Conservation (phyloP, 1,139 yeast genomes). For the Hanseniaspora uvarum region DNA sequence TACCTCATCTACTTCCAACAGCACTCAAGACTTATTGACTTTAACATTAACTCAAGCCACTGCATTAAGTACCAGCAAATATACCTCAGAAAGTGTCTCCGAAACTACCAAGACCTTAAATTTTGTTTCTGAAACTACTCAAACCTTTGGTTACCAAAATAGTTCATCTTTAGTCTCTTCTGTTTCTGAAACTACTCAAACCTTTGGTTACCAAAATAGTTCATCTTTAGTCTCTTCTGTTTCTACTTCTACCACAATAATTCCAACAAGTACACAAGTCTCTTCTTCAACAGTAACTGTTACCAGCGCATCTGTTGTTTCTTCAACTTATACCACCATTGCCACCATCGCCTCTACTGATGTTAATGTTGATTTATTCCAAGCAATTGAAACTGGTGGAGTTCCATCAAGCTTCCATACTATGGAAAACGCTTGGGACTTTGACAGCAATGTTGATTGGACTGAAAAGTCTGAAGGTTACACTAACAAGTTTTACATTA, state of each 20-base stretch:
- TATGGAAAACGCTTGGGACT: conserved; percentile 38
- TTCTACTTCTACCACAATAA: conserved; percentile 25
- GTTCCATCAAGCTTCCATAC: conserved; percentile 45
- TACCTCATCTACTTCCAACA: conserved; percentile 19
- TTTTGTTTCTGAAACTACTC: conserved; percentile 11
- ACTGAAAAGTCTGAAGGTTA: conserved; percentile 37
- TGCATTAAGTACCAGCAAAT: conserved; percentile 15
- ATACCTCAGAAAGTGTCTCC: conserved; percentile 10
- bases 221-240: conserved; percentile 4
- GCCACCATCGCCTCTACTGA: conserved; percentile 22
- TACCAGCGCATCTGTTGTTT: conserved; percentile 19
- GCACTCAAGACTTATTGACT: not conserved
- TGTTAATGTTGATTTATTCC: conserved; percentile 37
- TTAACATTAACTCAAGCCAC: conserved; percentile 5
- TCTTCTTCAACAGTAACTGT: conserved; percentile 18
- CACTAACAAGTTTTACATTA: conserved; percentile 64
- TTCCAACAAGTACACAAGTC: conserved; percentile 25
- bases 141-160: not conserved
- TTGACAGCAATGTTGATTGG: conserved; percentile 42
- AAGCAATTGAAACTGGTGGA: conserved; percentile 39
- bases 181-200: conserved; percentile 10
- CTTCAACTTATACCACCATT: conserved; percentile 21
- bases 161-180: not conserved
- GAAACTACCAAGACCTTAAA: conserved; percentile 15
- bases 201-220: not conserved